These are phyloP conservation scores for Leishmania gerbilli DNA, from an alignment of 208 protist species.

Conservation along the genomic window DNA sequence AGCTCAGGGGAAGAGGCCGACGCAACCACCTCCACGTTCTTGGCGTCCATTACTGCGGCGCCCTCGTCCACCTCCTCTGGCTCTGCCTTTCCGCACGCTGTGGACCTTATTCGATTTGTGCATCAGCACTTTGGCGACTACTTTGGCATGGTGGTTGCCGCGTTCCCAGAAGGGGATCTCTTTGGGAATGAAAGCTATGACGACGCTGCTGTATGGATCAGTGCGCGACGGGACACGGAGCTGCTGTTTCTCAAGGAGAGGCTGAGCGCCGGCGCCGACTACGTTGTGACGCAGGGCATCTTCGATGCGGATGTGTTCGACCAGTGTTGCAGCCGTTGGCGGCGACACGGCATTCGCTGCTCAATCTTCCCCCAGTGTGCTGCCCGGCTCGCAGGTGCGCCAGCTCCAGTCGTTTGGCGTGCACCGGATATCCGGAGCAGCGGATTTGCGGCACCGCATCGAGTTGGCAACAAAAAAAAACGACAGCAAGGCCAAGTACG, in stretches of 20 bases:
- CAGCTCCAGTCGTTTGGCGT: constrained; percentile 64
- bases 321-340: constrained; percentile 68
- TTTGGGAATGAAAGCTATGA: constrained; percentile 17
- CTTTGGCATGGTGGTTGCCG: constrained; percentile 91
- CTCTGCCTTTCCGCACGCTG: constrained; percentile 81
- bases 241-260: constrained; percentile 91
- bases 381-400: constrained; percentile 67
- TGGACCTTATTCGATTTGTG: constrained; percentile 92
- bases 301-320: constrained; percentile 88
- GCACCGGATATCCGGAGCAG: constrained; percentile 56
- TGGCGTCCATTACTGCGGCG: not conserved
- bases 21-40: not conserved
- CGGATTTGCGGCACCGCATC: constrained; percentile 37
- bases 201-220: not conserved
- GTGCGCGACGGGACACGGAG: constrained; percentile 51
- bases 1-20: not conserved
- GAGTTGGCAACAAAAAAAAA: constrained; percentile 8
- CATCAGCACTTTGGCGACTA: constrained; percentile 91
- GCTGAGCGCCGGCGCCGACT: constrained; percentile 93
- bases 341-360: constrained; percentile 70
- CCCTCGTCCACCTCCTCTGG: not conserved
- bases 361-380: constrained; percentile 85
- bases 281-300: constrained; percentile 95
- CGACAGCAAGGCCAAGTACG: constrained; percentile 63
- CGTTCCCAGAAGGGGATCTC: constrained; percentile 70